Evolutionary conservation across 805 yeast genomes (phyloP), one percentile per base, ranked within the genome.

Genomic region (Ogataea salicorniae): DNA sequence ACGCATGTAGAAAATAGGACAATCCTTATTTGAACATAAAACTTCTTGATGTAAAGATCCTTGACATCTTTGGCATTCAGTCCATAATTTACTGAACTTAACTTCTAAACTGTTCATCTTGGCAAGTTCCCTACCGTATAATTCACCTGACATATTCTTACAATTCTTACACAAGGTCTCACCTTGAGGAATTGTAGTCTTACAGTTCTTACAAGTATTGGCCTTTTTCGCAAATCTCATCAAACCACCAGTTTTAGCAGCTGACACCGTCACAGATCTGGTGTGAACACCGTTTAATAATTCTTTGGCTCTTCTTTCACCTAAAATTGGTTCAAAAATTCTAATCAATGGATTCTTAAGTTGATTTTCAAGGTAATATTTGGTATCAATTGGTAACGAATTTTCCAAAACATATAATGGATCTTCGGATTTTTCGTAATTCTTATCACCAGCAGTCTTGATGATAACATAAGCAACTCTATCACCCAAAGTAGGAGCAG

Each of bases 1-100:
- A 61, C 99, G 76, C 99, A 94, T 94, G 65, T 94, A 94, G 61
- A 94, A 94, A 35, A 94, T 94, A 1, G 97, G 97, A 70, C 99
- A 94, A 66, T 94, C 98, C 56, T 91, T 90, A 56, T 92, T 89
- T 0, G 96, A 83, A 66, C 99, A 94, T 22, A 92, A 72, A 4
- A 94, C 98, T 57, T 94, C 98, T 67, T 90, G 97, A 59, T 94
- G 97, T 46, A 95, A 70, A 23, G 94, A 87, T 0, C 98, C 98
- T 58, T 95, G 97, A 66, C 99, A 94, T 49, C 97, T 73, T 69
- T 94, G 99, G 64, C 99, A 95, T 63, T 94, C 96, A 0, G 98
- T 92, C 99, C 99, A 94, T 52, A 94, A 70, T 54, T 95, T 74
- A 3, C 96, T 83, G 59, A 89, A 94, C 56, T 84, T 83, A 50